phyloP scores from a whole-genome alignment of 108 stramenopile genomes.

The Skeletonema menzelii region DNA sequence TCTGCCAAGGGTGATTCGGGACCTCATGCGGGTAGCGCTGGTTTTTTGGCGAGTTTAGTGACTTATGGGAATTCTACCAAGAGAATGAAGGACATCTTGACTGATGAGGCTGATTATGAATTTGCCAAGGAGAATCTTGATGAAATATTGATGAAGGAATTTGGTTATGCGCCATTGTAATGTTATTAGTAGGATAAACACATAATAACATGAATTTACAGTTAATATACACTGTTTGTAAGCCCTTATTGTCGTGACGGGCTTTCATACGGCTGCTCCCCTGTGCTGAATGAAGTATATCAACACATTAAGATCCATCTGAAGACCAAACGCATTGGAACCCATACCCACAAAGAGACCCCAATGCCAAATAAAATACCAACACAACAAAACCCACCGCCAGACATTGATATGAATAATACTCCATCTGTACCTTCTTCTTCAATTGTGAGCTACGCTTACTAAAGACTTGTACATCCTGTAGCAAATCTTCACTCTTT shows the following conservation, averaged over 20 bases:
- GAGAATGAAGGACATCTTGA: constrained; percentile 55
- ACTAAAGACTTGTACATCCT: constrained; percentile 55
- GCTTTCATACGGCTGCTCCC: background rate
- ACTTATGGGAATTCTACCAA: constrained; percentile 65
- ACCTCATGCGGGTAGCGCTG: constrained; percentile 54
- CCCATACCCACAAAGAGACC: constrained; percentile 6
- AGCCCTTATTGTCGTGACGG: background rate
- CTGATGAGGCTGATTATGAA: constrained; percentile 44
- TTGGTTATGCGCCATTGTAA: constrained; percentile 32
- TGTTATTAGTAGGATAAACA: background rate
- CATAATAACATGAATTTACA: background rate
- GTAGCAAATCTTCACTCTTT: constrained; percentile 53
- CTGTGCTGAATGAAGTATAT: background rate
- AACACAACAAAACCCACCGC: constrained; percentile 15
- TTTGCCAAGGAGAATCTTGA: constrained; percentile 50
- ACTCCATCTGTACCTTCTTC: background rate
- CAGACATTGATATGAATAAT: constrained; percentile 1
- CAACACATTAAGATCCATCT: background rate
- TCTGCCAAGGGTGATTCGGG: constrained; percentile 60
- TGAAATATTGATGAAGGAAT: constrained; percentile 62
- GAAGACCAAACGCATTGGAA: background rate
- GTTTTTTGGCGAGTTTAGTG: constrained; percentile 67
- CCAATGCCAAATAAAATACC: constrained; percentile 10
- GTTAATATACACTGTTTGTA: background rate
- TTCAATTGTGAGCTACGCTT: constrained; percentile 18